A percentile compares a stretch with the other conserved stretches of the same genome.
Conservation (phyloP, 805 yeast genomes). For the Candida coleopterorum region DNA sequence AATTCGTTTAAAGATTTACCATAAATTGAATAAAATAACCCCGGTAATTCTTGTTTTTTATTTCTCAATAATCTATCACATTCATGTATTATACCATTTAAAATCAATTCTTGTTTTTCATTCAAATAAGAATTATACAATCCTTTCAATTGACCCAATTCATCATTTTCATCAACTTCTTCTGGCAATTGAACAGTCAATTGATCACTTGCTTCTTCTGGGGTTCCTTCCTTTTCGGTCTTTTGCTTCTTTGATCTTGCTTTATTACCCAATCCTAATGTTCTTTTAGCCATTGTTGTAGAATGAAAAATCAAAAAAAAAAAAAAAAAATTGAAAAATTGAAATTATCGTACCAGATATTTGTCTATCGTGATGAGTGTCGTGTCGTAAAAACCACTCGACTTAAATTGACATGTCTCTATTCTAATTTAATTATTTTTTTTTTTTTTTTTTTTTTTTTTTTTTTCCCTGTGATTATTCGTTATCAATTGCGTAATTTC, state of each 20-base stretch:
- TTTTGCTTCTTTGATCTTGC: conserved; percentile 45
- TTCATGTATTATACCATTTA: conserved; percentile 88
- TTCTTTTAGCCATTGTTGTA: conserved; percentile 25
- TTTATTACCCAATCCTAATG: conserved; percentile 40
- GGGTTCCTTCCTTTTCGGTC: conserved; percentile 16
- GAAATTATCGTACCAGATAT: neutral
- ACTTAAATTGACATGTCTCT: no score
- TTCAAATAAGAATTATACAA: conserved; percentile 64
- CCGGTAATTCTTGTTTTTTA: conserved; percentile 25
- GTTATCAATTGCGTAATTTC: conserved; percentile 6
- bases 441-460: no score
- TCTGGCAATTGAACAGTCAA: conserved; percentile 61
- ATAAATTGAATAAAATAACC: conserved; percentile 66
- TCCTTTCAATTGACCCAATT: conserved; percentile 68
- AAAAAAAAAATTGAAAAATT: neutral
- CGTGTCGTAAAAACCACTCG: conserved; percentile 2
- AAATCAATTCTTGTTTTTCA: conserved; percentile 56
- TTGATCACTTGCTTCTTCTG: conserved; percentile 13
- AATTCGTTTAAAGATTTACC: conserved; percentile 66
- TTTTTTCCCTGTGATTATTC: no score
- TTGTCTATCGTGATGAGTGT: no score
- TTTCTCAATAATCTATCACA: conserved; percentile 74
- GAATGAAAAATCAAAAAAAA: no score
- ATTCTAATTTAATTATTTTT: no score
- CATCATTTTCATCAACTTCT: conserved; percentile 71